Evolutionary conservation across 2,329 filamentous ascomycete species (phyloP).

Genomic region (Daldinia sp.): DNA sequence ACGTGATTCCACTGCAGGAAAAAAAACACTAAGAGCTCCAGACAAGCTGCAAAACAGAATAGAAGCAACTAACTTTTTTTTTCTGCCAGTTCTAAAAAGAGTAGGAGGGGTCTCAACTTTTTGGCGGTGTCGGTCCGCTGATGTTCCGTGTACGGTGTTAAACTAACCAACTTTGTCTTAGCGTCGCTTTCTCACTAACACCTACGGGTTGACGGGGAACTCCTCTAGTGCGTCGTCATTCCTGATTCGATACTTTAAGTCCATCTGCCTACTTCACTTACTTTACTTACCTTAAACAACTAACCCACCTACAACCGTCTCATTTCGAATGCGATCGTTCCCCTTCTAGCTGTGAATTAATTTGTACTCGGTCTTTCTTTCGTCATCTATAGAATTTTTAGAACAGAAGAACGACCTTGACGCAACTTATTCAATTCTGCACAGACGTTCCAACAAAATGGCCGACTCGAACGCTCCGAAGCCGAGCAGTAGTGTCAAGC

Average conservation of each 20-base stretch:
- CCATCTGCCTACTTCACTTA: slow-evolving; percentile 36
- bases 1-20: neutral
- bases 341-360: slow-evolving; percentile 5
- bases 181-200: slow-evolving; percentile 6
- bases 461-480: slow-evolving; percentile 83
- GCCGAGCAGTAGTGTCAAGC: slow-evolving; percentile 99
- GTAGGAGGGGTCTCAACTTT: slow-evolving; percentile 35
- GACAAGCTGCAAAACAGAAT: slow-evolving; percentile 7
- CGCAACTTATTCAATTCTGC: slow-evolving; percentile 8
- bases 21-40: slow-evolving; percentile 4
- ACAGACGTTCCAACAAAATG: slow-evolving; percentile 62
- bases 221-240: slow-evolving; percentile 44
- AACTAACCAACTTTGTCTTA: slow-evolving; percentile 28
- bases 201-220: slow-evolving; percentile 22
- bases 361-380: slow-evolving; percentile 7
- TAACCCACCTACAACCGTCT: slow-evolving; percentile 21
- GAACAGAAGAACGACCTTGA: slow-evolving; percentile 4
- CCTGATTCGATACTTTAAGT: slow-evolving; percentile 39
- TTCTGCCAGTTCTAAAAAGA: slow-evolving; percentile 33
- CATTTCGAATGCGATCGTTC: slow-evolving; percentile 31
- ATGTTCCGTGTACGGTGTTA: slow-evolving; percentile 39
- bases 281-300: slow-evolving; percentile 23
- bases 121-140: slow-evolving; percentile 46
- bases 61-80: slow-evolving; percentile 35
- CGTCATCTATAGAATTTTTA: slow-evolving; percentile 9